Conservation (phyloP, 208 protist species). For the Acanthamoeba polyphaga region DNA sequence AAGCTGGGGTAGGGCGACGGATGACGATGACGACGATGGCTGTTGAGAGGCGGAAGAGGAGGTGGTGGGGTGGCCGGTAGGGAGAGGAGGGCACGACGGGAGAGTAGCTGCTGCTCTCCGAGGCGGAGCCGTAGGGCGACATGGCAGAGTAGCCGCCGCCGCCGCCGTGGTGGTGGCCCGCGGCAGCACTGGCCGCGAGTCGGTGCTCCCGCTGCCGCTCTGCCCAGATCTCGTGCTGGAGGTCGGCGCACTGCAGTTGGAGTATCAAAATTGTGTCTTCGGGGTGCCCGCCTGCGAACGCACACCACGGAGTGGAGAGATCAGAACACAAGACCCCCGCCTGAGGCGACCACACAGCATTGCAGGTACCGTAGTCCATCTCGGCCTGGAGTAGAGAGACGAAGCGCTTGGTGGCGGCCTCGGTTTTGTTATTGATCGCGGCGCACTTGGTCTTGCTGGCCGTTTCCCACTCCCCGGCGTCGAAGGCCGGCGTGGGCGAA, state of each 20-base stretch:
- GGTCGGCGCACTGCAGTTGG: slow-evolving; percentile 30
- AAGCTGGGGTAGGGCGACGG: neutral
- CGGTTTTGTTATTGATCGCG: neutral
- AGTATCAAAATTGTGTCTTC: slow-evolving; percentile 43
- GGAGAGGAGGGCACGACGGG: neutral
- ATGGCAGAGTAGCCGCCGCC: neutral
- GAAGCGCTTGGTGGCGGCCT: slow-evolving; percentile 38
- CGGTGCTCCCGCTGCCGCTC: slow-evolving; percentile 13
- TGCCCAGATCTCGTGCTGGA: neutral
- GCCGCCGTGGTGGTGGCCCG: neutral
- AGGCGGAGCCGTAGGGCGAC: neutral
- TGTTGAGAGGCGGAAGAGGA: neutral
- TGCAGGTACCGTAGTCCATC: neutral
- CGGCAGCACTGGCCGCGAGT: neutral
- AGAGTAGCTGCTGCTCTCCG: neutral
- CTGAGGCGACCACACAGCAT: neutral
- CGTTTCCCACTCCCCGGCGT: slow-evolving; percentile 24
- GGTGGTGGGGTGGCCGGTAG: neutral
- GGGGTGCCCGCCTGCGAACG: neutral
- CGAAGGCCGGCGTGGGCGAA: neutral
- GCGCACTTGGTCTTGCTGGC: neutral
- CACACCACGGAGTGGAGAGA: neutral
- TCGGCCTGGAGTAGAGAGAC: slow-evolving; percentile 15
- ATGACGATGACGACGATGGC: neutral
- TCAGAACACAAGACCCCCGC: neutral